A percentile compares a stretch with the other conserved stretches of the same genome.
phyloP scores from a whole-genome alignment of 805 yeast genomes.

The Candida patagonica region DNA sequence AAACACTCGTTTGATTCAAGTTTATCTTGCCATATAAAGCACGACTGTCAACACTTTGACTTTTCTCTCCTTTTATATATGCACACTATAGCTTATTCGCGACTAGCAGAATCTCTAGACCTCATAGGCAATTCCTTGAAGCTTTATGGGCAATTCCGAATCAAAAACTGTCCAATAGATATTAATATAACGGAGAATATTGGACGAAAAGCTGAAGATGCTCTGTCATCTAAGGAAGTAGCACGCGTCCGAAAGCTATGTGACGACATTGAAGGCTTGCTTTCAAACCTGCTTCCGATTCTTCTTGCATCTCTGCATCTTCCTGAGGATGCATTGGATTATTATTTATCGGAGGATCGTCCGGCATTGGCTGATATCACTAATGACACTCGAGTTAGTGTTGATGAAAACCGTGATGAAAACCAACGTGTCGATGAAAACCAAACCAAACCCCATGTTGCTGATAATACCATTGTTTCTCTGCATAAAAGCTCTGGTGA shows the following conservation, averaged over 20 bases:
- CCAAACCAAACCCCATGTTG: not conserved
- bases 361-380: slow-evolving; percentile 1
- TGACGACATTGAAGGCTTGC: too few relatives aligned
- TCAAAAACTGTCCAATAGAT: not conserved
- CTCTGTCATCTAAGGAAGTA: too few relatives aligned
- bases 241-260: too few relatives aligned
- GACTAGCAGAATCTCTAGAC: too few relatives aligned
- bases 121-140: too few relatives aligned
- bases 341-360: not conserved
- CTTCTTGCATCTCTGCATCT: not conserved
- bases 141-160: not conserved
- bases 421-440: not conserved
- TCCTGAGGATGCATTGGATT: slow-evolving; percentile 4
- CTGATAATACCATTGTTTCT: not conserved
- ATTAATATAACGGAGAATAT: too few relatives aligned
- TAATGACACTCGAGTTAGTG: not conserved
- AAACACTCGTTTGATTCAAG: too few relatives aligned
- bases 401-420: not conserved
- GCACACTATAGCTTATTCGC: too few relatives aligned
- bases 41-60: too few relatives aligned
- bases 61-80: too few relatives aligned
- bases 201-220: too few relatives aligned
- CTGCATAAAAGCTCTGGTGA: not conserved
- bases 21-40: too few relatives aligned
- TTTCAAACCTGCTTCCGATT: not conserved